Conservation (phyloP, 371 early-diverging fungal species). For the Lichtheimia corymbifera region DNA sequence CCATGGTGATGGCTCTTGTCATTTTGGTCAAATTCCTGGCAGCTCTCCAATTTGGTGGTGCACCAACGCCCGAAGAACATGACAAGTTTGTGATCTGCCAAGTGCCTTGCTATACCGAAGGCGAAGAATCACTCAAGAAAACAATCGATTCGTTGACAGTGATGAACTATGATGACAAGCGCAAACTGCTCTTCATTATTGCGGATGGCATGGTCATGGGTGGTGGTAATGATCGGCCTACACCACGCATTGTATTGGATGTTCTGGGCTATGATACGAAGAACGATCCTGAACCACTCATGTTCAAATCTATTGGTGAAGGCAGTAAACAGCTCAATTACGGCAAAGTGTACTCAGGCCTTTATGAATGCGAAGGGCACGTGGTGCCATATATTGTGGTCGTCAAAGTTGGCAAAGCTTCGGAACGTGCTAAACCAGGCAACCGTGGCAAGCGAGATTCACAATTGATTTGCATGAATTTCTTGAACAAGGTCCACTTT, state of each 20-base stretch:
- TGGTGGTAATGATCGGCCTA: conserved; percentile 95
- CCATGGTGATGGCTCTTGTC: conserved; percentile 80
- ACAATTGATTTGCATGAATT: conserved; percentile 98
- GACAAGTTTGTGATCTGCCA: conserved; percentile 92
- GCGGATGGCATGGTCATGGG: conserved; percentile 95
- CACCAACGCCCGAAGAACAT: conserved; percentile 78
- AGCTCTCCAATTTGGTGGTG: conserved; percentile 76
- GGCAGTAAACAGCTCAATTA: conserved; percentile 91
- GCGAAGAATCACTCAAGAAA: conserved; percentile 71
- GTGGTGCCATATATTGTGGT: conserved; percentile 94
- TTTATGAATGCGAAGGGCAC: conserved; percentile 90
- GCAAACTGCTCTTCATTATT: conserved; percentile 93
- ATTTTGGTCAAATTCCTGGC: conserved; percentile 92
- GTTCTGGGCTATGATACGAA: conserved; percentile 90
- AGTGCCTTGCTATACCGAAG: conserved; percentile 86
- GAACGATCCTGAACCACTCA: conserved; percentile 87
- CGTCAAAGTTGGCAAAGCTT: conserved; percentile 89
- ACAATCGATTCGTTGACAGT: conserved; percentile 96
- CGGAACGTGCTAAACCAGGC: conserved; percentile 85
- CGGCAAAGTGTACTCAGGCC: conserved; percentile 98
- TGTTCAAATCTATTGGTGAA: conserved; percentile 92
- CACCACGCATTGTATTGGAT: conserved; percentile 96
- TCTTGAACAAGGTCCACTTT: conserved; percentile 97
- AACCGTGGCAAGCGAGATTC: conserved; percentile 99
- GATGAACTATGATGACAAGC: conserved; percentile 92